These are phyloP conservation scores for Neurospora terricola DNA, from an alignment of 495 filamentous ascomycete genomes.

Conservation along the genomic window DNA sequence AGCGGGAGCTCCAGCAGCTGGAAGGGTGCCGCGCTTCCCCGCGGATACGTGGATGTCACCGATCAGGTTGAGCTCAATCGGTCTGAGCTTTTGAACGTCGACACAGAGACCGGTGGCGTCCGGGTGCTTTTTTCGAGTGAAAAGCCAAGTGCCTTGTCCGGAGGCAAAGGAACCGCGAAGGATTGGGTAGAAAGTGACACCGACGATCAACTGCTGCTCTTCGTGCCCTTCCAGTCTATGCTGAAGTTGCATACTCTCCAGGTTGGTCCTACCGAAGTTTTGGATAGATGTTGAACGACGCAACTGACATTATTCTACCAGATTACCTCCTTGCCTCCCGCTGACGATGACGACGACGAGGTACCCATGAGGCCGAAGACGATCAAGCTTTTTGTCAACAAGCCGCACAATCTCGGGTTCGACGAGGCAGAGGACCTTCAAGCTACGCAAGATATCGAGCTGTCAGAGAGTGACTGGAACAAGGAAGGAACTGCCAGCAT, in stretches of 20 bases:
- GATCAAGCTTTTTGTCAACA: constrained; percentile 76
- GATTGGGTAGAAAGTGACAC: constrained; percentile 99
- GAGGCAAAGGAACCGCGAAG: constrained; percentile 48
- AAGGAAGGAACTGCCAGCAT: constrained; percentile 78
- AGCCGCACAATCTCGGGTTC: constrained; percentile 80
- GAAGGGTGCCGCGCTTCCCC: constrained; percentile 64
- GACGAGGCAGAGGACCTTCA: constrained; percentile 85
- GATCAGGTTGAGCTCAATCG: constrained; percentile 68
- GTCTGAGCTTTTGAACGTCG: constrained; percentile 78
- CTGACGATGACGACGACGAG: constrained; percentile 48
- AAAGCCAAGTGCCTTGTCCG: constrained; percentile 56
- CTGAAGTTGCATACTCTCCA: constrained; percentile 82
- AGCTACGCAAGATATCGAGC: constrained; percentile 64
- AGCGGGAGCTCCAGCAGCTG: constrained; percentile 44
- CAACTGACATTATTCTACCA: constrained; percentile 29
- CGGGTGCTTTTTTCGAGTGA: constrained; percentile 59
- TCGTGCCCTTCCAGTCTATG: constrained; percentile 78
- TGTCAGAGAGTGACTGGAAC: constrained; percentile 77
- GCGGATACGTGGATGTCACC: constrained; percentile 76
- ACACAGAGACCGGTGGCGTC: constrained; percentile 56
- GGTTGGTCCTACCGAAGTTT: constrained; percentile 19
- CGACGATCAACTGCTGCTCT: constrained; percentile 96
- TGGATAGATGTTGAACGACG: background rate
- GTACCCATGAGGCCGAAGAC: constrained; percentile 76
- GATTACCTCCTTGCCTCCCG: constrained; percentile 71